These are phyloP conservation scores for Ophiostoma montium DNA, from an alignment of 2,329 filamentous ascomycete genomes.

Conservation along the genomic window DNA sequence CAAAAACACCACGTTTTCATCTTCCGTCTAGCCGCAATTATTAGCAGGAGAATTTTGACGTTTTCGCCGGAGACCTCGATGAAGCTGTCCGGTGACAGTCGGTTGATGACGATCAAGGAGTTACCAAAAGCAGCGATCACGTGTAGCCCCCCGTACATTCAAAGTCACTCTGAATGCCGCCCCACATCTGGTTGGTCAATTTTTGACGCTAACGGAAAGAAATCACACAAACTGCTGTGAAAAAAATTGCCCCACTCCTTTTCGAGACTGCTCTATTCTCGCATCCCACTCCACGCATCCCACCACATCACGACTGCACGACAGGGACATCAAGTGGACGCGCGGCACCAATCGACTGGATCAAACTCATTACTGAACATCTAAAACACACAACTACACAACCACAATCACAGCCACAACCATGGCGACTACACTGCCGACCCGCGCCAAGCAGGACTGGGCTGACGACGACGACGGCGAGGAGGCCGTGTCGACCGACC, in stretches of 20 bases:
- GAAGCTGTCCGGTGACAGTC: too few species aligned
- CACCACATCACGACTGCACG: background rate
- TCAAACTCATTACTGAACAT: background rate
- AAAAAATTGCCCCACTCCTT: background rate
- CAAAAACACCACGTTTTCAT: too few species aligned
- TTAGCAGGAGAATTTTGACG: too few species aligned
- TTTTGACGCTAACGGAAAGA: conserved; percentile 9
- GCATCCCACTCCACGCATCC: conserved; percentile 1
- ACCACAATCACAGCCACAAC: background rate
- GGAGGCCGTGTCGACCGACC: conserved; percentile 45
- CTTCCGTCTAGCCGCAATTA: too few species aligned
- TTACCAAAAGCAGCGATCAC: background rate
- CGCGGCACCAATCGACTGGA: background rate
- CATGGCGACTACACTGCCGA: conserved; percentile 13
- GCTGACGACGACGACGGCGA: conserved; percentile 90
- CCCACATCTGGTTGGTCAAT: conserved; percentile 12
- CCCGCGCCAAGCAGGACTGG: conserved; percentile 54
- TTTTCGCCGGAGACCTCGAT: too few species aligned
- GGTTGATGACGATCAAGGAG: too few species aligned
- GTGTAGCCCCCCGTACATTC: background rate
- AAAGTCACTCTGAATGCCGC: background rate
- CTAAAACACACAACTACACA: background rate
- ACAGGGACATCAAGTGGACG: background rate
- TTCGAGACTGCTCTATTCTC: background rate
- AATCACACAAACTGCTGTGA: conserved; percentile 4